Evolutionary conservation across 75 land plant genomes (phyloP).

Genomic region (Larix kaempferi): DNA sequence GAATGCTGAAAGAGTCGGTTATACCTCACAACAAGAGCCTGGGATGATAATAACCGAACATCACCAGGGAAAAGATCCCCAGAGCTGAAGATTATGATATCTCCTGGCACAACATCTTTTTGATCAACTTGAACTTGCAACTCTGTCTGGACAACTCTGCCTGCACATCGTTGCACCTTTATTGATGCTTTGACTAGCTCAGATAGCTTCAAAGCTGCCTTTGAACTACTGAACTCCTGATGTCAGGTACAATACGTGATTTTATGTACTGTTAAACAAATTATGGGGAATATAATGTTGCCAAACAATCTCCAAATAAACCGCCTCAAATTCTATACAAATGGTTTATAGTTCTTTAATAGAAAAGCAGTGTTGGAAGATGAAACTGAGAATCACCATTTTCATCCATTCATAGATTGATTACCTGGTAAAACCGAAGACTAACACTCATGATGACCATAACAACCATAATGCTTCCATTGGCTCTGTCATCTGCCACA

Average conservation of each 20-base stretch:
- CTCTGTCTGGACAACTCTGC: slow-evolving; percentile 41
- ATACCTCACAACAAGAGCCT: slow-evolving; percentile 54
- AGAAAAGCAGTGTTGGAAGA: neutral
- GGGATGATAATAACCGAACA: slow-evolving; percentile 41
- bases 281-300: neutral
- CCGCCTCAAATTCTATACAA: neutral
- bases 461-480: slow-evolving; percentile 47
- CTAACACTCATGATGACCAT: slow-evolving; percentile 50
- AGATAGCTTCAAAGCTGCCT: slow-evolving; percentile 57
- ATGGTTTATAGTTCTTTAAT: neutral
- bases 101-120: slow-evolving; percentile 56
- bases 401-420: neutral
- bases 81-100: slow-evolving; percentile 43
- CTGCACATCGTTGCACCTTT: slow-evolving; percentile 57
- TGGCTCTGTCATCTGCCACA: slow-evolving; percentile 31
- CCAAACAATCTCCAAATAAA: neutral
- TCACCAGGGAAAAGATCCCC: slow-evolving; percentile 70
- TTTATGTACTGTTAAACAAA: neutral
- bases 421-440: slow-evolving; percentile 54
- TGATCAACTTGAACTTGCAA: slow-evolving; percentile 53
- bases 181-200: slow-evolving; percentile 35
- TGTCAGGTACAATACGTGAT: neutral
- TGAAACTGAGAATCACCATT: neutral
- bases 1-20: neutral
- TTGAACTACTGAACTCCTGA: slow-evolving; percentile 52